phyloP scores from a whole-genome alignment of 768 basidiomycete species.

The Zangia roseola region DNA sequence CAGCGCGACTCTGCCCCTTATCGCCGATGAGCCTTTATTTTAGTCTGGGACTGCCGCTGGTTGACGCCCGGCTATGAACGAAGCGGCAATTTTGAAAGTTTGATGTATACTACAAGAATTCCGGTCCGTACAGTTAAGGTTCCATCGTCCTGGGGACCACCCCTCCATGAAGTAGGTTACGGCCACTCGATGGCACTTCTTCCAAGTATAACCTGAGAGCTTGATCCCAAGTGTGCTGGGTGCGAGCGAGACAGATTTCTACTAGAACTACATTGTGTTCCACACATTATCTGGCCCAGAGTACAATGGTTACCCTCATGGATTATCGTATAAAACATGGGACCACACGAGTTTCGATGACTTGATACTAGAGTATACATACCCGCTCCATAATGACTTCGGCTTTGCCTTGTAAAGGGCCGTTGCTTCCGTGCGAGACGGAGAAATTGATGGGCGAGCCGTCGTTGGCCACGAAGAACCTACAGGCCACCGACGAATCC shows the following conservation, averaged over 20 bases:
- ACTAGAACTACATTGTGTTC: conserved; percentile 11
- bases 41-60: too few species aligned
- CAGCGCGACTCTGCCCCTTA: too few species aligned
- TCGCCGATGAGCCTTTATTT: too few species aligned
- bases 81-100: too few species aligned
- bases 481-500: too few species aligned
- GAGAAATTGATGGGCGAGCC: too few species aligned
- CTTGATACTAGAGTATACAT: too few species aligned
- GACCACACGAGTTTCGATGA: background rate
- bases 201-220: background rate
- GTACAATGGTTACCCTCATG: too few species aligned
- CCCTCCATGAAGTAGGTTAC: background rate
- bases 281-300: conserved; percentile 7
- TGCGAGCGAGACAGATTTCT: background rate
- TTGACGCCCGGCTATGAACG: too few species aligned
- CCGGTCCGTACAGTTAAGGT: background rate
- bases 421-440: too few species aligned
- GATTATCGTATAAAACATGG: too few species aligned
- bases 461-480: conserved; percentile 8
- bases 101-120: background rate
- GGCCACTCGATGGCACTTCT: background rate
- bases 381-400: too few species aligned
- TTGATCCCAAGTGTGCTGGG: background rate
- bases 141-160: background rate
- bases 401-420: background rate